phyloP scores from a whole-genome alignment of 176 grass and related monocot species.

The Cenchrus purpureus region DNA sequence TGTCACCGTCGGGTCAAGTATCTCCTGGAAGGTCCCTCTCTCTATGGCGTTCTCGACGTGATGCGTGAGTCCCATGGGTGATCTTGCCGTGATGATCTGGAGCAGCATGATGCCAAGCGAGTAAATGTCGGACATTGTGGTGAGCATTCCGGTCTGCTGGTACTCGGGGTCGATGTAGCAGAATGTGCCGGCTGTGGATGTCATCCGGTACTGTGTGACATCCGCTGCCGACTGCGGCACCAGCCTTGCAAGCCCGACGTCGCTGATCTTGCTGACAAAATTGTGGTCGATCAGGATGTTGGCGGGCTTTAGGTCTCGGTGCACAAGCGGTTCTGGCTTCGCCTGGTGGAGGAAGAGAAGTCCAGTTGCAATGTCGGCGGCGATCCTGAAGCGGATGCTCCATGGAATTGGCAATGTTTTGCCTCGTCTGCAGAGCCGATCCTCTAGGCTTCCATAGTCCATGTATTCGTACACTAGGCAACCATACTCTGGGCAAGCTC shows the following conservation, averaged over 20 bases:
- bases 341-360: slow-evolving; percentile 91
- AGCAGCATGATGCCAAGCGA: slow-evolving; percentile 83
- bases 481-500: slow-evolving; percentile 85
- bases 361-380: slow-evolving; percentile 75
- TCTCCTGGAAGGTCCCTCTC: slow-evolving; percentile 62
- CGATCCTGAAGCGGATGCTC: slow-evolving; percentile 78
- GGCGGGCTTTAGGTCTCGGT: slow-evolving; percentile 89
- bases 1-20: slow-evolving; percentile 62
- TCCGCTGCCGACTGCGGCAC: slow-evolving; percentile 70
- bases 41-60: slow-evolving; percentile 71
- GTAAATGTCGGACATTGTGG: slow-evolving; percentile 86
- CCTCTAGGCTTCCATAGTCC: slow-evolving; percentile 91
- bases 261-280: slow-evolving; percentile 87
- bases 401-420: slow-evolving; percentile 73
- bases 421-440: slow-evolving; percentile 66
- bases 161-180: slow-evolving; percentile 98
- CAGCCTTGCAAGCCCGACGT: slow-evolving; percentile 83
- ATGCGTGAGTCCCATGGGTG: slow-evolving; percentile 81
- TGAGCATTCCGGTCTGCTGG: slow-evolving; percentile 91
- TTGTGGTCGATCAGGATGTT: slow-evolving; percentile 97
- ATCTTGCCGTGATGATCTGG: slow-evolving; percentile 83
- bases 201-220: slow-evolving; percentile 88
- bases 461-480: slow-evolving; percentile 94
- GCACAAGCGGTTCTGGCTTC: slow-evolving; percentile 85
- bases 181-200: slow-evolving; percentile 78